Percentiles rank a stretch among this genome's conserved stretches.
Evolutionary conservation across 176 grass and related monocot genomes (phyloP).

Genomic region (Themeda triandra): DNA sequence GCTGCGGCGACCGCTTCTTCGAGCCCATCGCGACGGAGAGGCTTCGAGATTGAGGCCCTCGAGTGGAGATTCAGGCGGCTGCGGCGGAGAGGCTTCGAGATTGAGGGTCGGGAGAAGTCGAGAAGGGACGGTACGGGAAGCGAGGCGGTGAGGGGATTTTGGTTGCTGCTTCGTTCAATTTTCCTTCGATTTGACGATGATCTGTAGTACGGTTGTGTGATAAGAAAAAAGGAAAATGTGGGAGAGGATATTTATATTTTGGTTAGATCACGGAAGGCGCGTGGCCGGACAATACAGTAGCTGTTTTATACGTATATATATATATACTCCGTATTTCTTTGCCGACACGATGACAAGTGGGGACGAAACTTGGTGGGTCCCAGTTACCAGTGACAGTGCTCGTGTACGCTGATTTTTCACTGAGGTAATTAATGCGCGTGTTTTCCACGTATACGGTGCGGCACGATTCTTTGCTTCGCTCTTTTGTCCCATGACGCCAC

Average conservation of each 20-base stretch:
- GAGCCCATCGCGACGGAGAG: slow-evolving; percentile 26
- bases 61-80: slow-evolving; percentile 20
- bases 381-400: neutral
- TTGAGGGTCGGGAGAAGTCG: neutral
- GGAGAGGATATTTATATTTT: neutral
- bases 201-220: neutral
- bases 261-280: slow-evolving; percentile 27
- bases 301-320: too few relatives aligned
- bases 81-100: neutral
- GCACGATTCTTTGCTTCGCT: neutral
- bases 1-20: slow-evolving; percentile 37
- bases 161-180: neutral
- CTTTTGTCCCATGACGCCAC: neutral
- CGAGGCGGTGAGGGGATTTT: slow-evolving; percentile 13
- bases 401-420: neutral
- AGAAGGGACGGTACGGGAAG: neutral
- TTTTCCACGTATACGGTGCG: neutral
- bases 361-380: neutral
- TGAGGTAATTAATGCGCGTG: neutral
- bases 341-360: neutral
- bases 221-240: neutral
- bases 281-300: neutral
- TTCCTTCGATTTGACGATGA: neutral
- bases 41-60: neutral
- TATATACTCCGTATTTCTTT: too few relatives aligned